These are phyloP conservation scores for Phytophthora nicotianae DNA, from an alignment of 352 stramenopile genomes.

Conservation along the genomic window DNA sequence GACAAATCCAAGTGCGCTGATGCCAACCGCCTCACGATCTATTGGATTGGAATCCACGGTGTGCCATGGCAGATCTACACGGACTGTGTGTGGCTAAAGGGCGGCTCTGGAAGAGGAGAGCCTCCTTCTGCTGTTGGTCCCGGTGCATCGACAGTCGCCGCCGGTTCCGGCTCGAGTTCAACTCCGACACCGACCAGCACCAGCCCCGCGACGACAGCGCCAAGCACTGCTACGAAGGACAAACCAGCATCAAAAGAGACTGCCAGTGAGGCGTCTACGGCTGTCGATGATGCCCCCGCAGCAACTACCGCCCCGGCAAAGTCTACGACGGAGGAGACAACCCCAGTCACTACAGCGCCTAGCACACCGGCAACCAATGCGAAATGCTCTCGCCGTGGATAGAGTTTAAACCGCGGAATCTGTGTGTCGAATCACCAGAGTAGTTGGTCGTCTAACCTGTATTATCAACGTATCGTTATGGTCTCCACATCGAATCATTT, in stretches of 20 bases:
- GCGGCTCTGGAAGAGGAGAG: constrained; percentile 25
- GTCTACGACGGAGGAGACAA: constrained; percentile 2
- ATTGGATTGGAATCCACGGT: constrained; percentile 63
- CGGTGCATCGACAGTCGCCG: constrained; percentile 12
- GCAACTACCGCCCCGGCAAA: constrained; percentile 1
- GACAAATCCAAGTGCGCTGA: constrained; percentile 48
- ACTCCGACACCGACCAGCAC: constrained; percentile 10
- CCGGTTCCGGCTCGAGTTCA: constrained; percentile 10
- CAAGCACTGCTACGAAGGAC: constrained; percentile 5
- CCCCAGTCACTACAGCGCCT: constrained; percentile 10
- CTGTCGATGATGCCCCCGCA: constrained; percentile 1
- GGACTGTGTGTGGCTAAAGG: constrained; percentile 43
- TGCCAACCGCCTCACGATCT: constrained; percentile 50
- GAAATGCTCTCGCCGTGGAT: constrained; percentile 34
- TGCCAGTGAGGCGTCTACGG: constrained; percentile 19
- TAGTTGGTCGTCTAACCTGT: constrained; percentile 17
- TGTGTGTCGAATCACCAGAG: constrained; percentile 1
- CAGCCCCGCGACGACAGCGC: neutral
- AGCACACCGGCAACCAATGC: constrained; percentile 18
- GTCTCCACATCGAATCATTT: neutral
- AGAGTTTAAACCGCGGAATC: neutral
- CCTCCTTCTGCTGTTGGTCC: constrained; percentile 22
- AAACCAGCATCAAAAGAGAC: neutral
- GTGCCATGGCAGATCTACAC: constrained; percentile 66
- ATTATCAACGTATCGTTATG: neutral